These are phyloP conservation scores for Wickerhamomyces bisporus DNA, from an alignment of 805 yeast genomes.

Conservation along the genomic window DNA sequence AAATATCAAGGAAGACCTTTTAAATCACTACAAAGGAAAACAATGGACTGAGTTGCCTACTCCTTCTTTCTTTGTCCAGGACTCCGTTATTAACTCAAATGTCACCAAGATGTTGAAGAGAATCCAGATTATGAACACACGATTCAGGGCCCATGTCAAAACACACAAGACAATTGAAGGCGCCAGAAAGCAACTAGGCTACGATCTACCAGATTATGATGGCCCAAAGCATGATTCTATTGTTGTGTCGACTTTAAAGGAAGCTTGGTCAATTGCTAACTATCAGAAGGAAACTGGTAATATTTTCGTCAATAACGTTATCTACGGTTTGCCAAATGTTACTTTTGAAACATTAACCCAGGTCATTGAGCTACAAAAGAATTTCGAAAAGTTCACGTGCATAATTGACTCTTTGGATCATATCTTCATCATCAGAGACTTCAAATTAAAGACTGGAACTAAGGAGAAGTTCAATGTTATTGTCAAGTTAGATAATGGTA, in stretches of 20 bases:
- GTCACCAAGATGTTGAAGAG: slow-evolving; percentile 41
- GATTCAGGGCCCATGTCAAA: slow-evolving; percentile 68
- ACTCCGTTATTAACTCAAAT: slow-evolving; percentile 33
- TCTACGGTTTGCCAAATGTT: slow-evolving; percentile 56
- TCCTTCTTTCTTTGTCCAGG: slow-evolving; percentile 51
- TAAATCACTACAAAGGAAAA: slow-evolving; percentile 35
- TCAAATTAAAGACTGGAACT: slow-evolving; percentile 22
- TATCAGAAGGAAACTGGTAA: slow-evolving; percentile 25
- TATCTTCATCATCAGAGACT: slow-evolving; percentile 40
- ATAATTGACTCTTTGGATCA: slow-evolving; percentile 63
- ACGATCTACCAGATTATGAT: slow-evolving; percentile 26
- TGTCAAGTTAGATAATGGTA: slow-evolving; percentile 67
- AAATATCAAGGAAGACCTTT: slow-evolving; percentile 9
- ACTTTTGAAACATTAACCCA: slow-evolving; percentile 43
- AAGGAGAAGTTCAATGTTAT: slow-evolving; percentile 54
- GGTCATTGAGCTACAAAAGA: slow-evolving; percentile 36
- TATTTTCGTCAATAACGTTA: slow-evolving; percentile 37
- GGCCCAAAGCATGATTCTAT: slow-evolving; percentile 40
- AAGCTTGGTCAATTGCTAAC: slow-evolving; percentile 49
- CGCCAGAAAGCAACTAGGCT: slow-evolving; percentile 46
- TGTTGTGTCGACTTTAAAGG: slow-evolving; percentile 65
- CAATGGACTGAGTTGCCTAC: slow-evolving; percentile 46
- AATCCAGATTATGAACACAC: slow-evolving; percentile 31
- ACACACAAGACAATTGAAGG: slow-evolving; percentile 71
- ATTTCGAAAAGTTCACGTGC: slow-evolving; percentile 42